These are phyloP conservation scores for Peribolospora baueri DNA, from an alignment of 768 basidiomycete species.

Conservation along the genomic window DNA sequence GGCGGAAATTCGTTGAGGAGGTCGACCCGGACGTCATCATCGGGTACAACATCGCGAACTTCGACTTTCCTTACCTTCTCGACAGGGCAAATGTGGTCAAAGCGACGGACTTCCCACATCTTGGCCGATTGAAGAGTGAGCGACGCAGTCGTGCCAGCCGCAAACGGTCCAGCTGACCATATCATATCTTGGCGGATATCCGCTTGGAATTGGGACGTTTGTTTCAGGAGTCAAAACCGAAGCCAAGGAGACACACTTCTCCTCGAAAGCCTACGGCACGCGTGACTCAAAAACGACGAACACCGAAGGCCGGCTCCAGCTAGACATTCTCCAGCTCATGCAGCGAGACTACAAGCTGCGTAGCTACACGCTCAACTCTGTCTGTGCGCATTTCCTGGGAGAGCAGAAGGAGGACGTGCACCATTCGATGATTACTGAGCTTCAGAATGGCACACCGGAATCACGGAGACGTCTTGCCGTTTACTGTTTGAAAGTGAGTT, in stretches of 20 bases:
- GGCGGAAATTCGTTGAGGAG: slow-evolving; percentile 68
- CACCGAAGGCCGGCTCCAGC: slow-evolving; percentile 75
- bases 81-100: slow-evolving; percentile 73
- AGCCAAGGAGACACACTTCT: slow-evolving; percentile 85
- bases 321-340: slow-evolving; percentile 93
- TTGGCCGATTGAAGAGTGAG: slow-evolving; percentile 54
- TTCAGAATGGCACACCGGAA: slow-evolving; percentile 90
- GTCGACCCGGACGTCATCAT: slow-evolving; percentile 91
- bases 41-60: slow-evolving; percentile 80
- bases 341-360: slow-evolving; percentile 93
- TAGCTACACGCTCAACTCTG: slow-evolving; percentile 90
- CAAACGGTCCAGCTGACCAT: background rate
- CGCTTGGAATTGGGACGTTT: background rate
- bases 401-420: slow-evolving; percentile 99
- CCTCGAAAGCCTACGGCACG: slow-evolving; percentile 88
- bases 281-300: slow-evolving; percentile 84
- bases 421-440: slow-evolving; percentile 87
- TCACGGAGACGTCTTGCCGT: slow-evolving; percentile 78
- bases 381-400: slow-evolving; percentile 82
- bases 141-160: slow-evolving; percentile 4
- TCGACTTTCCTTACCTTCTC: slow-evolving; percentile 89
- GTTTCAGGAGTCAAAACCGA: slow-evolving; percentile 45
- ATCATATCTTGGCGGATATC: background rate
- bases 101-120: slow-evolving; percentile 37
- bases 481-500: slow-evolving; percentile 75